These are phyloP conservation scores for Gynandropsis gynandra DNA, from an alignment of 345 rosid genomes.

Conservation along the genomic window DNA sequence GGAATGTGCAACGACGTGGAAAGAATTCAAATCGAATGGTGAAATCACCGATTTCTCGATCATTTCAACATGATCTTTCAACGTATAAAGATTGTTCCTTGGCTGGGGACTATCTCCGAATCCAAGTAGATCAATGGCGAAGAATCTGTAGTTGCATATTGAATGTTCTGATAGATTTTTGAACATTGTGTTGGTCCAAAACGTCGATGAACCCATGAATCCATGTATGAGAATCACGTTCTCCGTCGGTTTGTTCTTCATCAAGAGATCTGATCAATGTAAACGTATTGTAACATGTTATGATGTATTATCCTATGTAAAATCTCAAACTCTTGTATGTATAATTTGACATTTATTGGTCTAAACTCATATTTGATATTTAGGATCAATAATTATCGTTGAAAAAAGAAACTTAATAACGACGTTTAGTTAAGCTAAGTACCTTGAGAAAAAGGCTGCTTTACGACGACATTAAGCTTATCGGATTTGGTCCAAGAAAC, in stretches of 20 bases:
- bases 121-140: slow-evolving; percentile 66
- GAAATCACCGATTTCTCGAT: slow-evolving; percentile 50
- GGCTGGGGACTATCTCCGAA: slow-evolving; percentile 85
- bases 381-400: neutral
- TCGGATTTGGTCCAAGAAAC: slow-evolving; percentile 43
- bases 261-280: slow-evolving; percentile 12
- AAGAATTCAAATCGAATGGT: slow-evolving; percentile 40
- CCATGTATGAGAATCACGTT: slow-evolving; percentile 80
- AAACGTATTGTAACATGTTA: neutral
- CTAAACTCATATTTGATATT: neutral
- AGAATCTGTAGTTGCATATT: slow-evolving; percentile 32
- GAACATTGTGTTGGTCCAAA: slow-evolving; percentile 64
- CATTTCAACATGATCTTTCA: slow-evolving; percentile 52
- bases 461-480: slow-evolving; percentile 46
- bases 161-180: slow-evolving; percentile 33
- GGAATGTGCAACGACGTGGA: slow-evolving; percentile 75
- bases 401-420: neutral
- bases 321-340: neutral
- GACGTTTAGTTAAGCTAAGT: slow-evolving; percentile 4
- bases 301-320: too few species aligned
- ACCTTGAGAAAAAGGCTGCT: slow-evolving; percentile 44
- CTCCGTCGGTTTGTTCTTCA: slow-evolving; percentile 31
- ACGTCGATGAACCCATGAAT: slow-evolving; percentile 49
- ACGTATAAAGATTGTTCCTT: slow-evolving; percentile 40
- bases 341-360: neutral